Base-by-base conservation (phyloP, 306 rosid genomes). In the Cicer cuneatum region DNA sequence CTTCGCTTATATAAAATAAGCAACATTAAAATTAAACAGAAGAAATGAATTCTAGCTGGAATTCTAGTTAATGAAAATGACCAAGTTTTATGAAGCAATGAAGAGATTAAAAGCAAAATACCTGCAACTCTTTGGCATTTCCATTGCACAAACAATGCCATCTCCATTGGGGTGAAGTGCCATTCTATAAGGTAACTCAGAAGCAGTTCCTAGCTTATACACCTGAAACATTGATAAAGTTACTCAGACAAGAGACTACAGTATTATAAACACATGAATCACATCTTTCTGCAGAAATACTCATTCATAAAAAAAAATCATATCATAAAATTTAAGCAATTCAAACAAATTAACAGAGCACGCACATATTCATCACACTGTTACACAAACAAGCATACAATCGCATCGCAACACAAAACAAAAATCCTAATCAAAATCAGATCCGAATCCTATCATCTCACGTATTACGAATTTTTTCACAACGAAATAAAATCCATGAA, bases 111-210 rank as follows among this genome's bases (percentile, higher is more conserved):
- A 81, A 85, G 66, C 37, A 74, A 80, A 41, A 54, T 73, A 94
- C 98, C 93, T 82, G 96, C 97, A 94, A 82, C 79, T 69, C 21
- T 80, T 53, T 7, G 95, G 86, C 73, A 40, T 45, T 67, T 76
- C 68, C 74, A 94, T 85, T 37, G 97, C 79, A 75, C 98, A 91
- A 82, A 94, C 65, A 49, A 94, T 80, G 56, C 98, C 96, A 64
- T 89, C 91, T 33, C 94, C 91, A 2, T 77, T 71, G 7, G 93
- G 94, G 53, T 91, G 91, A 71, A 87, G 78, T 45, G 95, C 87
- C 97, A 91, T 94, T 83, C 97, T 87, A 42, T 94, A 94, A 6
- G 98, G 98, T 82, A 87, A 81, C 78, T 90, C 89, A 12, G 98
- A 86, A 57, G 49, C 84, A 60, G 91, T 88, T 68, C 76, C 83